A percentile compares a stretch with the other conserved stretches of the same genome.
Conservation (phyloP, 2,329 filamentous ascomycete species). For the Apiospora hydei region DNA sequence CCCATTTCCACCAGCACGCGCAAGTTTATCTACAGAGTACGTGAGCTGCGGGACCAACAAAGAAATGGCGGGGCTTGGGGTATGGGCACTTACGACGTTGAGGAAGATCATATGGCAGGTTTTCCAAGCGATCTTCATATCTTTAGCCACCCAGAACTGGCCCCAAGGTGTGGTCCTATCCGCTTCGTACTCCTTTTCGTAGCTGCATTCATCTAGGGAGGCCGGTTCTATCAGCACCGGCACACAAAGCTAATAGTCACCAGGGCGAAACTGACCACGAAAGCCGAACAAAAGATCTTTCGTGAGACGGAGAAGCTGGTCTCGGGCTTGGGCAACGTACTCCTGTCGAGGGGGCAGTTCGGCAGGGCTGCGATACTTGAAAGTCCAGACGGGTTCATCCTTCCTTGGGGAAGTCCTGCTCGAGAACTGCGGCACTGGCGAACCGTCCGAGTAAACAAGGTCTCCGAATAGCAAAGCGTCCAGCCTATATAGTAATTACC, state of each 20-base stretch:
- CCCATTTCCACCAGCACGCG: not conserved
- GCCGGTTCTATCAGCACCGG: not conserved
- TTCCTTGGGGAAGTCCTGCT: not conserved
- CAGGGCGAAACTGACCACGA: not conserved
- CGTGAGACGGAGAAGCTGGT: not conserved
- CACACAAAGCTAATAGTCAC: not conserved
- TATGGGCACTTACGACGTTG: not conserved
- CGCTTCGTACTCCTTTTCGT: no score
- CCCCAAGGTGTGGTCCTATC: not conserved
- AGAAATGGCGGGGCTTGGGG: not conserved
- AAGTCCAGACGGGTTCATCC: not conserved
- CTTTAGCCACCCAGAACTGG: no score
- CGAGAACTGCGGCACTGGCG: not conserved
- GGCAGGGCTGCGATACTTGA: not conserved
- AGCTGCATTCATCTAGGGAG: not conserved
- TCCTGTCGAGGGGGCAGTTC: not conserved
- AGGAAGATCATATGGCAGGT: not conserved
- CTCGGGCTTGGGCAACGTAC: not conserved
- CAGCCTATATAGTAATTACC: not conserved
- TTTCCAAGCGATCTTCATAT: no score
- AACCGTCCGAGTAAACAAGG: not conserved
- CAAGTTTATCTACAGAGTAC: not conserved
- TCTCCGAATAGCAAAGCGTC: not conserved
- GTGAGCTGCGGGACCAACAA: not conserved
- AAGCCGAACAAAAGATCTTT: not conserved